Base-by-base conservation (phyloP, 495 filamentous ascomycete species). In the Trichocladium antarcticum region DNA sequence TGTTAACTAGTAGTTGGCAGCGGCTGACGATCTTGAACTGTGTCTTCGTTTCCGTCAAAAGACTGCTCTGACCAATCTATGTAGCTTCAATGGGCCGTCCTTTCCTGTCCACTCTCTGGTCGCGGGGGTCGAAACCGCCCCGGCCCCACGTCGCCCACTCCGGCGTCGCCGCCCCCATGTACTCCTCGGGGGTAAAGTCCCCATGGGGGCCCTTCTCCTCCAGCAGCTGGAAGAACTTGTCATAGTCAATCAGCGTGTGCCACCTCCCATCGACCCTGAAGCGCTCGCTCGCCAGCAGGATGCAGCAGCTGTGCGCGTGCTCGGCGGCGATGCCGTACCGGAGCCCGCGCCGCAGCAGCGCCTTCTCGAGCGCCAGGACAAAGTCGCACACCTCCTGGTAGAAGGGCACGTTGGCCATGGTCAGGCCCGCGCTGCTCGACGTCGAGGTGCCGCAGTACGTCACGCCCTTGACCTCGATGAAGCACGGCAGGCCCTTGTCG, bases 141-240 rank as follows among this genome's bases (percentile, higher is more conserved):
- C 85, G 81, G 0, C 90, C 90, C 85, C 87, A 96, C n/a, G 77
- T 78, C 17, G 90, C 90, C 90, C 90, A 97, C 57, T 93, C 84
- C 10, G 87, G 85, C 4, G 90, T 97, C 50, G 76, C 69, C 16
- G 79, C 74, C 1, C 79, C 81, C 72, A 93, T 81, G 63, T 97
- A 97, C 59, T 97, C 89, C 60, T 94, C 89, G 0, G 90, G 90
- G 1, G 71, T 70, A 65, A 92, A 96, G 15, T 78, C 79, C 31
- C 78, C 77, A 42, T 78, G 75, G 0, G 69, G 61, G 43, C 78
- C 74, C 17, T 78, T 80, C 46, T 71, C 75, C 66, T 93, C 85
- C 29, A 89, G 72, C 27, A 87, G 73, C 58, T 90, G 72, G 59
- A 95, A 96, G 74, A 96, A 97, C 45, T 74, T 79, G 35, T 82